Evolutionary conservation across 2,329 filamentous ascomycete genomes (phyloP), one percentile per base, ranked within the genome.

Genomic region (Ophiostoma ulmi): DNA sequence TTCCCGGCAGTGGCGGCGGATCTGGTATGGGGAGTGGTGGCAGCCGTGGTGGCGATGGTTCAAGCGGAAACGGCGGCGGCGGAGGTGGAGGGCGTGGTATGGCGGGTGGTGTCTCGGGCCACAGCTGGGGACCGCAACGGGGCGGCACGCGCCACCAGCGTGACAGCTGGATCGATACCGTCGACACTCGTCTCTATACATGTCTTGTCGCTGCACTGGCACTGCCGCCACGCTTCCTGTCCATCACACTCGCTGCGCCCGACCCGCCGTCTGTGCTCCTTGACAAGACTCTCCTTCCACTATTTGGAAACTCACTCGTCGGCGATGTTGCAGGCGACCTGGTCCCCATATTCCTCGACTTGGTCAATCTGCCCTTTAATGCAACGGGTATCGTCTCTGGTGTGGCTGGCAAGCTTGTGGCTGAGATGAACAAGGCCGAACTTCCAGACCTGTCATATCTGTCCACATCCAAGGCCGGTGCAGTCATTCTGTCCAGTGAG

Each of bases 301-400:
- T 91, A 22, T 91, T 91, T 75, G 88, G 89, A 26, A 90, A 91
- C 75, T 87, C 92, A 0, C 82, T 98, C 1, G 87, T 97, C 0
- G 93, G 92, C 14, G 85, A 90, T 72, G 91, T 87, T 66, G 88
- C 88, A 69, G 89, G 89, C 74, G 88, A 87, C 72, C 84, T 94
- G 44, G 88, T 96, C 1, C 93, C 95, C 1, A 95, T 99, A 75
- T 94, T 93, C 72, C 85, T 99, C 3, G 93, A 98, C 76, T 84
- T 99, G 36, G 88, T 87, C 26, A 88, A 88, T 61, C 82, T 98
- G 58, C 92, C 94, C 0, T 85, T 94, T 61, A 93, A 97, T 78
- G 93, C 93, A 8, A 97, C 94, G 0, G 94, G 94, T 31, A 97
- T 99, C 71, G 93, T 99, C 3, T 97, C 94, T 75, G 94, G 95